Evolutionary conservation across 1,284 basidiomycete species (phyloP), one percentile per base, ranked within the genome.

Genomic region (Cryptococcus sp.): DNA sequence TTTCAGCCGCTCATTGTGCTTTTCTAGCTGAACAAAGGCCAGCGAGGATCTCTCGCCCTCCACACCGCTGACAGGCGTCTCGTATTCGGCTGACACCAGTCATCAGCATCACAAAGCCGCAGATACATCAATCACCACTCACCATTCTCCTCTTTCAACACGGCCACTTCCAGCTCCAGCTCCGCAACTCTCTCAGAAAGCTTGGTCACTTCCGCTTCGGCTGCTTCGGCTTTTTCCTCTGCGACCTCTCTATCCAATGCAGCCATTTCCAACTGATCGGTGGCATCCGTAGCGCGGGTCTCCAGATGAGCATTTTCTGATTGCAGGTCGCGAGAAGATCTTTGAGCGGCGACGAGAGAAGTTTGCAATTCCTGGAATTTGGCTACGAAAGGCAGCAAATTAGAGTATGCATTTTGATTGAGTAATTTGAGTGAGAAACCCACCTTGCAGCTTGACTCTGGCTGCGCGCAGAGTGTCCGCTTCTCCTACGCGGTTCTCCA

Each of bases 211-310:
- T 94, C 91, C 0, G 81, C 76, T 73, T 92, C 87, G 0, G 88
- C 86, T 0, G 85, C 76, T 74, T 98, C 95, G 0, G 90, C 87
- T 64, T 87, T 86, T 76, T 98, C 95, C 75, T 99, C 96, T 0
- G 95, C 95, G 52, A 99, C 88, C 76, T 99, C 96, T 76, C 93
- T 93, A 76, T 99, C 96, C 63, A 99, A 79, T 81, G 92, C 91
- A 3, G 87, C 83, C 86, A 98, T 93, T 79, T 99, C 96, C 39
- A 98, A 80, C 74, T 93, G 90, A 65, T 97, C 94, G 55, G 89
- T 85, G 2, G 87, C 75, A 68, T 95, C 92, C 6, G 85, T 73
- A 2, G 87, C 80, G 41, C 86, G 81, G 17, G 75, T 79, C 62
- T 89, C 87, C n/a, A 88, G 78, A 22, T 84, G 81, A 1, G 82